Conservation (phyloP, 169 alveolate genomes). For the Fabrea salina region DNA sequence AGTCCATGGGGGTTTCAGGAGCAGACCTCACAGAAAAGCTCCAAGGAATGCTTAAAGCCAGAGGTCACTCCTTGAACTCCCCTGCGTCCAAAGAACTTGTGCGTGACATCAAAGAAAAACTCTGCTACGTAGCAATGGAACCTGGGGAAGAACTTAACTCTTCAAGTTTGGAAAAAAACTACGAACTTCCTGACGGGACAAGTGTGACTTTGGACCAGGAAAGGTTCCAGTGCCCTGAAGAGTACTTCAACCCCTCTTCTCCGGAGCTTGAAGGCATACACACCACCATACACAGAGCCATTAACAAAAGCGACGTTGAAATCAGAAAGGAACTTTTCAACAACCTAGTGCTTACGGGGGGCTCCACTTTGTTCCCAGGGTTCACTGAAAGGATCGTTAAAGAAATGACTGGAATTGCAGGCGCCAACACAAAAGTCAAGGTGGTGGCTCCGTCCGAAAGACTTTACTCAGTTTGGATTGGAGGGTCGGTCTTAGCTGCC, state of each 20-base stretch:
- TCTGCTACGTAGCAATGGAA: constrained; percentile 95
- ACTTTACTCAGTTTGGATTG: constrained; percentile 98
- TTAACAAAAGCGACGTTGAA: constrained; percentile 90
- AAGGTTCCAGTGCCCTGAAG: constrained; percentile 98
- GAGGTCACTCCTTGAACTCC: constrained; percentile 95
- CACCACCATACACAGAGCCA: constrained; percentile 93
- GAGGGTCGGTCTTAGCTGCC: constrained; percentile 96
- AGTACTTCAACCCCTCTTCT: constrained; percentile 95
- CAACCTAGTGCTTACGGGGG: constrained; percentile 68
- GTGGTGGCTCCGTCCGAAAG: constrained; percentile 99
- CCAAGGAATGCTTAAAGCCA: constrained; percentile 93
- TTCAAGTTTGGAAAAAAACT: constrained; percentile 91
- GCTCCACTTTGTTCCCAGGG: constrained; percentile 79
- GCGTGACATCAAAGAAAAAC: constrained; percentile 97
- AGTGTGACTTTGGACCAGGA: constrained; percentile 93
- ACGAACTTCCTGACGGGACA: constrained; percentile 99
- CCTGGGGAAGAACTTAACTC: constrained; percentile 93
- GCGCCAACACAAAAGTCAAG: constrained; percentile 95
- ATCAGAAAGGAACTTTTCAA: constrained; percentile 64
- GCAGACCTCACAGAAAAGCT: constrained; percentile 94
- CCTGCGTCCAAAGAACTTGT: constrained; percentile 97
- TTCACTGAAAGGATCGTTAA: constrained; percentile 96
- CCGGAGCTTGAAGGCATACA: constrained; percentile 95
- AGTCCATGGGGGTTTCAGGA: constrained; percentile 97
- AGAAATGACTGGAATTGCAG: constrained; percentile 96